Evolutionary conservation across 805 yeast species (phyloP), one percentile per base, ranked within the genome.

Genomic region (Blastobotrys mokoenaii): DNA sequence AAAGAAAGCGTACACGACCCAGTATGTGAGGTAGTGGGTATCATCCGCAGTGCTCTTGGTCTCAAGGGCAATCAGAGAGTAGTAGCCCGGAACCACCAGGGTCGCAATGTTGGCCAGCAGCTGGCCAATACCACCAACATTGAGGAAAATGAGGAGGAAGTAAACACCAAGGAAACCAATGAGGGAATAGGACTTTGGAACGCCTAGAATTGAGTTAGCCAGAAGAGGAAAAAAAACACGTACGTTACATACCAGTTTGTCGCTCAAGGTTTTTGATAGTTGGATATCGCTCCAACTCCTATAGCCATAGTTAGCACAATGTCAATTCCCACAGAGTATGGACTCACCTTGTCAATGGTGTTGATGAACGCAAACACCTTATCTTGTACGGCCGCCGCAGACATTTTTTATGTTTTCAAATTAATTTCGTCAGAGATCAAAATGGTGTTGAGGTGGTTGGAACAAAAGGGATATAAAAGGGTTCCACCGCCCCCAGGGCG

Each of bases 1-100:
- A 70, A 93, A 77, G 57, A 81, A 80, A 12, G 96, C 95, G 63
- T 85, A 93, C n/a, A 93, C 95, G 47, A 93, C 96, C 98, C 98
- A 93, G 73, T 93, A 93, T 11, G 97, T 85, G 41, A 93, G 76
- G 63, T 85, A 77, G 64, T 83, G 82, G 40, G 93, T 80, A 67
- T 93, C 99, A 64, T 90, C 97, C 37, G 69, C 67, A 36, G 79
- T 67, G 14, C 75, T 60, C 8, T 77, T 53, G 17, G 96, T 83
- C 65, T 80, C 84, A 54, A 93, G 72, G 17, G 98, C 97, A 51
- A 77, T 63, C 50, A 93, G 71, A 7, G 97, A 90, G 61, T 74
- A 79, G 71, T 89, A 90, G 44, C 93, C 90, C 39, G 99, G 98
- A 50, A 88, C 64, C 35, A 77, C 86, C 55, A 93, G 85, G 1